Base-by-base conservation (phyloP, 2,329 filamentous ascomycete genomes). In the Fusarium sp. region DNA sequence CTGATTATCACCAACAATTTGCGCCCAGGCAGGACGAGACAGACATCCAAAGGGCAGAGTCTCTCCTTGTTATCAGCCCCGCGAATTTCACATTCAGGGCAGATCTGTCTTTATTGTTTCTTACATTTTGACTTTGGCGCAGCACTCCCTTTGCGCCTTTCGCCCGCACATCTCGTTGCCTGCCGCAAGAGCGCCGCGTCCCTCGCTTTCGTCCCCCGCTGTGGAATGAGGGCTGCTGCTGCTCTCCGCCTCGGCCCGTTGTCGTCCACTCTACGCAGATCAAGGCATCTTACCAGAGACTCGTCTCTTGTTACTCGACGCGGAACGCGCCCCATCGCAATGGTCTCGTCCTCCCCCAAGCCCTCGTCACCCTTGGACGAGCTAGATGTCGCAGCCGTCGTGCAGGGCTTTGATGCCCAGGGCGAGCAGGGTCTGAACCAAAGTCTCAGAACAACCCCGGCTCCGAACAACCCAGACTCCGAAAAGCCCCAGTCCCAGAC, bases 181-280 rank as follows among this genome's bases (percentile, higher is more conserved):
- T 69, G 67, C 67, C 70, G 37, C 66, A 45, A 45, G 56, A 63
- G 54, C 64, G 64, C 62, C 56, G 42, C 54, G 62, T 60, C 57
- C 64, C n/a, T 61, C 50, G 24, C 27, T 47, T 52, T 62, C 37
- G 61, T 38, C 47, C 58, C 18, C 42, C 62, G 42, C 59, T 58
- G 69, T 70, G 77, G 77, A 78, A 78, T 78, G 77, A 78, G 69
- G 69, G 75, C 75, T 77, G 76, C 75, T 77, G 76, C 73, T 76
- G 72, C 66, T 71, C 67, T 72, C 58, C 74, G 75, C 60, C 72
- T 77, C 72, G 65, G 75, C 70, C 70, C 69, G 75, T 63, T 72
- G 62, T 73, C 70, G 56, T 72, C 69, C 67, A 59, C 58, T 62
- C 66, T 77, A 66, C 61, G 69, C 64, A 74, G 72, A 75, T 72